Evolutionary conservation across 2,329 filamentous ascomycete genomes (phyloP).

Genomic region (Periconia digitata): DNA sequence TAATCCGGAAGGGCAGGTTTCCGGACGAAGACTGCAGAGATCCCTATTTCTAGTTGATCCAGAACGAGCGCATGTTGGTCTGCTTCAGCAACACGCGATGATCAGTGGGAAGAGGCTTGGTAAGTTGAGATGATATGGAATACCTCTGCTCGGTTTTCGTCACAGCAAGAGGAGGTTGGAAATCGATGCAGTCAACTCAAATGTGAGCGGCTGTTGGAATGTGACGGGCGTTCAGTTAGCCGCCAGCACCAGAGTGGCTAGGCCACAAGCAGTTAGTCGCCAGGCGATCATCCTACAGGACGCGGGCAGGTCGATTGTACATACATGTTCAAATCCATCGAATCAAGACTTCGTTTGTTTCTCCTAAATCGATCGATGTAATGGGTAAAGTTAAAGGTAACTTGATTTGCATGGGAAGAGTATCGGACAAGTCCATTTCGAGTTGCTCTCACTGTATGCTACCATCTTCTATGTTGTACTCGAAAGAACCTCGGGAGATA

Average conservation of each 20-base stretch:
- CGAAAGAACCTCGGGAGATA: no score
- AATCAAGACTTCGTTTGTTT: no score
- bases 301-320: background rate
- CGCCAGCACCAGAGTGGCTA: conserved; percentile 3
- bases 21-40: conserved; percentile 7
- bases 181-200: conserved; percentile 14
- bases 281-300: background rate
- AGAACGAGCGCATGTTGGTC: background rate
- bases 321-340: no score
- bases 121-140: background rate
- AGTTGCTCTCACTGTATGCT: no score
- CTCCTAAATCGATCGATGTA: no score
- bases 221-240: conserved; percentile 7
- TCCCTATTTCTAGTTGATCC: conserved; percentile 17
- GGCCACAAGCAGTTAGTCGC: conserved; percentile 13
- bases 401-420: no score
- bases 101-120: background rate
- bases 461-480: no score
- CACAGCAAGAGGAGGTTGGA: background rate
- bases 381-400: no score
- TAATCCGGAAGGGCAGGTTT: background rate
- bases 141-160: background rate
- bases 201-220: conserved; percentile 12
- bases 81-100: conserved; percentile 13
- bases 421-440: no score